These are phyloP conservation scores for Pseudotsuga menziesii DNA, from an alignment of 75 land plant species.

Conservation along the genomic window DNA sequence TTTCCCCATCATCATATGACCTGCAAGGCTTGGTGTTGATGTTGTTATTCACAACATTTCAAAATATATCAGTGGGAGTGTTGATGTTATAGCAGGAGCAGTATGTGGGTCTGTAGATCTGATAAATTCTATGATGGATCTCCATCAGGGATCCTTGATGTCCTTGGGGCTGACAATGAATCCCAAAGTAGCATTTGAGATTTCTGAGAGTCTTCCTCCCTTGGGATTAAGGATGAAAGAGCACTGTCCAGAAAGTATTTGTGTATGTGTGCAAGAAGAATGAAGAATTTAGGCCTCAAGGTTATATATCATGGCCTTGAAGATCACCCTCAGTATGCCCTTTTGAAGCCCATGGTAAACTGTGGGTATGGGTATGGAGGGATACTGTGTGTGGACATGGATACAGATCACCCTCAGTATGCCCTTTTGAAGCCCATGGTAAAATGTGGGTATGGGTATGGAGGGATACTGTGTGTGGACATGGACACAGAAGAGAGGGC, in stretches of 20 bases:
- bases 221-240: slow-evolving; percentile 77
- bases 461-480: slow-evolving; percentile 78
- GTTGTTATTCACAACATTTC: no score
- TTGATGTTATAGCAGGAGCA: slow-evolving; percentile 70
- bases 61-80: no score
- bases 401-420: slow-evolving; percentile 80
- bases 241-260: slow-evolving; percentile 66
- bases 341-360: slow-evolving; percentile 66
- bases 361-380: slow-evolving; percentile 87
- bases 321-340: slow-evolving; percentile 73
- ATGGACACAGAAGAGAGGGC: slow-evolving; percentile 70
- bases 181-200: slow-evolving; percentile 82
- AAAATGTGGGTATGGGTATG: slow-evolving; percentile 80
- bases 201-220: slow-evolving; percentile 81
- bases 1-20: no score
- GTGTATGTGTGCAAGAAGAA: slow-evolving; percentile 37
- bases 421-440: slow-evolving; percentile 52
- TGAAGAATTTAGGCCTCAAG: slow-evolving; percentile 71
- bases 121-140: slow-evolving; percentile 84
- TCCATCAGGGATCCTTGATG: slow-evolving; percentile 85
- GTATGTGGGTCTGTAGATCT: slow-evolving; percentile 78
- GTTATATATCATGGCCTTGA: slow-evolving; percentile 93
- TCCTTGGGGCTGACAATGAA: slow-evolving; percentile 93
- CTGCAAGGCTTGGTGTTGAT: no score
- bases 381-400: slow-evolving; percentile 73